phyloP scores from a whole-genome alignment of 768 basidiomycete genomes.

The Lepiota venenata region DNA sequence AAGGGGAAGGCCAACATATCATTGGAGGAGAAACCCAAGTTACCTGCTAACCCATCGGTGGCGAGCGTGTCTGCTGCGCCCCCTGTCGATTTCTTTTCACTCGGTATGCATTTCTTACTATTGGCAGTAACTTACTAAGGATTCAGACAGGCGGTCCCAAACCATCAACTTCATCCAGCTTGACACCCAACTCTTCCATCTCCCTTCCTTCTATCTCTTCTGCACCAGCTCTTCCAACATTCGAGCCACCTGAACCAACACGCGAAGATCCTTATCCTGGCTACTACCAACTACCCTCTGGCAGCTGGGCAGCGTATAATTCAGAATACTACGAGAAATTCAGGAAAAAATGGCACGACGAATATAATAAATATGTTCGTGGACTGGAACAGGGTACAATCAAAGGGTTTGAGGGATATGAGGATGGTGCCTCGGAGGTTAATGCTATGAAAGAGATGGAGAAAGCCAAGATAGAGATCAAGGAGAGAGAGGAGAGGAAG shows the following conservation, averaged over 20 bases:
- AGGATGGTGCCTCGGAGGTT: constrained; percentile 51
- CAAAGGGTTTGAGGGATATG: constrained; percentile 70
- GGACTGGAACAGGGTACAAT: constrained; percentile 64
- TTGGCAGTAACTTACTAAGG: background rate
- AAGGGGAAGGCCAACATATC: constrained; percentile 61
- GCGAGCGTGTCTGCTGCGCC: constrained; percentile 26
- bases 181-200: constrained; percentile 18
- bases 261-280: constrained; percentile 79
- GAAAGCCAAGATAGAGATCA: constrained; percentile 66
- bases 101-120: constrained; percentile 37
- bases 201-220: constrained; percentile 46
- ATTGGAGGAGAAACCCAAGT: constrained; percentile 35
- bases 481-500: constrained; percentile 75
- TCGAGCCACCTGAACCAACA: constrained; percentile 70
- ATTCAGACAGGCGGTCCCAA: constrained; percentile 4
- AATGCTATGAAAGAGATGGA: constrained; percentile 78
- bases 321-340: constrained; percentile 64
- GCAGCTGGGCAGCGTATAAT: constrained; percentile 76
- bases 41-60: constrained; percentile 12
- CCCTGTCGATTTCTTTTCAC: constrained; percentile 64
- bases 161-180: constrained; percentile 21
- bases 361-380: constrained; percentile 69
- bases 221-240: constrained; percentile 66
- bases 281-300: constrained; percentile 82
- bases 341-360: constrained; percentile 68